phyloP scores from a whole-genome alignment of 2,329 filamentous ascomycete species.

The Stagonosporopsis cucurbitacearum region DNA sequence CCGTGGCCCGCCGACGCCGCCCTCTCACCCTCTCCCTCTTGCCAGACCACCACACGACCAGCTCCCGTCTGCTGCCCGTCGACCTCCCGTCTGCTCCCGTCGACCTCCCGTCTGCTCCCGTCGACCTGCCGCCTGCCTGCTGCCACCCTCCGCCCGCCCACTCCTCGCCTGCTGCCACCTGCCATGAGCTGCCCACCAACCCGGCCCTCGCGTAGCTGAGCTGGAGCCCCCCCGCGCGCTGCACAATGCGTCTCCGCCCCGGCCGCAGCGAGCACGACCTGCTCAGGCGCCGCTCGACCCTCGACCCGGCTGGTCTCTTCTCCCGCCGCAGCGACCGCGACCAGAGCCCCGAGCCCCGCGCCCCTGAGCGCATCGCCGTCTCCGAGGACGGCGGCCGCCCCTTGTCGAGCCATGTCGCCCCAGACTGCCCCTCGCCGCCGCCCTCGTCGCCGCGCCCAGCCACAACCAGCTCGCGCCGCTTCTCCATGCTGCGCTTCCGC shows the following conservation, averaged over 20 bases:
- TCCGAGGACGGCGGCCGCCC: slow-evolving; percentile 47
- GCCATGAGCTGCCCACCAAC: slow-evolving; percentile 44
- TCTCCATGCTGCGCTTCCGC: slow-evolving; percentile 79
- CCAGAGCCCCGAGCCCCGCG: slow-evolving; percentile 28
- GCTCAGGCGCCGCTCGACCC: slow-evolving; percentile 51
- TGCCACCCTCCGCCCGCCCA: slow-evolving; percentile 16
- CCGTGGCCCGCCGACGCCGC: no score
- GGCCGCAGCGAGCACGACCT: slow-evolving; percentile 51
- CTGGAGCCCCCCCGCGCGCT: slow-evolving; percentile 32
- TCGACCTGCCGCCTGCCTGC: background rate
- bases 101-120: background rate
- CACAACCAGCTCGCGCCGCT: slow-evolving; percentile 56
- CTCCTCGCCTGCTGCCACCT: no score
- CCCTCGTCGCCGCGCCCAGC: slow-evolving; percentile 38
- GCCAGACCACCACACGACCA: no score
- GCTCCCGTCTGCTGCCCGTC: no score
- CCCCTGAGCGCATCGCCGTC: slow-evolving; percentile 33
- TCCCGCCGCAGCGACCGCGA: slow-evolving; percentile 45
- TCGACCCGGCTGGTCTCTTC: slow-evolving; percentile 50
- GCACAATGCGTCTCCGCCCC: slow-evolving; percentile 50
- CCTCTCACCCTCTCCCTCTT: no score
- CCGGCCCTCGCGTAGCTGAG: slow-evolving; percentile 31
- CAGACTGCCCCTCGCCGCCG: slow-evolving; percentile 31
- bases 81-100: no score
- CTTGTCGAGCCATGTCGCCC: slow-evolving; percentile 20